phyloP scores from a whole-genome alignment of 2,329 filamentous ascomycete genomes.

The Exophiala sp. region DNA sequence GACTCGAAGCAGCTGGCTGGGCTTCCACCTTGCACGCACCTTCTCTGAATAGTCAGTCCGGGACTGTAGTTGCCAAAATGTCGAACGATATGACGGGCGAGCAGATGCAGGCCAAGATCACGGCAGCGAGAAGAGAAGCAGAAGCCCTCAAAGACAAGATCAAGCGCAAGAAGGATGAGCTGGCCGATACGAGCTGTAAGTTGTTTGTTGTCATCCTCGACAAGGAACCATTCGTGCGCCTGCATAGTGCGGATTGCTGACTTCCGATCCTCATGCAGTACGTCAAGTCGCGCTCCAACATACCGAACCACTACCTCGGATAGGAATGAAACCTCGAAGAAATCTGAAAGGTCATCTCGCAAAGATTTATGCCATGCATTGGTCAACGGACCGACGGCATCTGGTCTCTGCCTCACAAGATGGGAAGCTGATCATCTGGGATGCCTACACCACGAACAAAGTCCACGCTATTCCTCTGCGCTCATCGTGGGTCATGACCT shows the following conservation, averaged over 20 bases:
- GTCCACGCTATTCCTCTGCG: constrained; percentile 96
- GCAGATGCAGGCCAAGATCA: constrained; percentile 85
- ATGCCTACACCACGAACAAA: constrained; percentile 99
- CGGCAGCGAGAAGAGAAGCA: constrained; percentile 89
- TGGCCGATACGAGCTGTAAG: constrained; percentile 96
- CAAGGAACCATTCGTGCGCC: neutral
- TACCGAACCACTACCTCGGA: constrained; percentile 84
- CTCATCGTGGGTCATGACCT: constrained; percentile 99
- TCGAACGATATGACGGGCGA: constrained; percentile 47
- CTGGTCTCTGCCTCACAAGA: constrained; percentile 97
- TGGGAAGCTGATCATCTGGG: constrained; percentile 99
- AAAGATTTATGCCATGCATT: constrained; percentile 99
- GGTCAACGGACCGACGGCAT: constrained; percentile 96
- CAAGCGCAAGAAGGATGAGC: constrained; percentile 99
- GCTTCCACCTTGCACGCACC: constrained; percentile 26
- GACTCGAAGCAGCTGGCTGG: constrained; percentile 11
- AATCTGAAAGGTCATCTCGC: constrained; percentile 96
- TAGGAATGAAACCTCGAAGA: constrained; percentile 95
- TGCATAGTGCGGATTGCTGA: constrained; percentile 23
- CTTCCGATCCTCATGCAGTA: constrained; percentile 51
- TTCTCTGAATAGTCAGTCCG: constrained; percentile 23
- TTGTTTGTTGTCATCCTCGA: constrained; percentile 4
- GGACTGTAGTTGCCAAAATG: constrained; percentile 36
- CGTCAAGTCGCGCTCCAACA: constrained; percentile 87
- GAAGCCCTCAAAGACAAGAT: constrained; percentile 97